Conservation (phyloP, 192 early-diverging fungal genomes). For the Coemansia sp. region DNA sequence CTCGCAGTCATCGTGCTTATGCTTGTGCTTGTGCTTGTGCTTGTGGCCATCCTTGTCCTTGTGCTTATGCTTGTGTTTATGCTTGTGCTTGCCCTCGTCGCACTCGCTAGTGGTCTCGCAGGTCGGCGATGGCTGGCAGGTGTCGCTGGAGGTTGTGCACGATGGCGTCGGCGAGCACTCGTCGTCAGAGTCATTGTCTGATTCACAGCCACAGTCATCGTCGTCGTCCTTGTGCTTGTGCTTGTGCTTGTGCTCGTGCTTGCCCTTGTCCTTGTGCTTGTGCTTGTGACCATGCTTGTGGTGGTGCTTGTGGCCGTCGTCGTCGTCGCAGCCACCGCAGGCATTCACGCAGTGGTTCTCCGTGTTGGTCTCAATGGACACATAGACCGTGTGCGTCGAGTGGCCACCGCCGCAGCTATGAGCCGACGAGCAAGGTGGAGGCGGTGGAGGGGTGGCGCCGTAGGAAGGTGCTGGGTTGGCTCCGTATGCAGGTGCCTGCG, state of each 20-base stretch:
- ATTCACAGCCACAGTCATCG: not conserved
- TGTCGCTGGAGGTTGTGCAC: constrained; percentile 7
- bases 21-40: constrained; percentile 14
- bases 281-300: constrained; percentile 13
- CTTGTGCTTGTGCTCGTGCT: constrained; percentile 26
- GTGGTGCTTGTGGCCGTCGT: constrained; percentile 12
- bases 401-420: not conserved
- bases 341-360: constrained; percentile 12
- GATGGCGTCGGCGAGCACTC: constrained; percentile 8
- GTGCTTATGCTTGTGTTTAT: constrained; percentile 36
- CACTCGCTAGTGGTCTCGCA: constrained; percentile 12
- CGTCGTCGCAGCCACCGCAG: constrained; percentile 14
- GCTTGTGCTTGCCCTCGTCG: constrained; percentile 12
- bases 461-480: constrained; percentile 4
- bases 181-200: constrained; percentile 10
- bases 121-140: constrained; percentile 4
- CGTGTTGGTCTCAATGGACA: constrained; percentile 42
- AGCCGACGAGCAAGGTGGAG: not conserved
- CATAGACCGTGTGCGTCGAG: constrained; percentile 35
- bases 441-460: not conserved
- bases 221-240: constrained; percentile 14
- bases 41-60: constrained; percentile 18
- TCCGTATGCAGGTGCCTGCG: not conserved
- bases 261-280: constrained; percentile 15
- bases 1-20: constrained; percentile 7